Conservation (phyloP, 179 eudicot genomes). For the Beta macrorhiza region DNA sequence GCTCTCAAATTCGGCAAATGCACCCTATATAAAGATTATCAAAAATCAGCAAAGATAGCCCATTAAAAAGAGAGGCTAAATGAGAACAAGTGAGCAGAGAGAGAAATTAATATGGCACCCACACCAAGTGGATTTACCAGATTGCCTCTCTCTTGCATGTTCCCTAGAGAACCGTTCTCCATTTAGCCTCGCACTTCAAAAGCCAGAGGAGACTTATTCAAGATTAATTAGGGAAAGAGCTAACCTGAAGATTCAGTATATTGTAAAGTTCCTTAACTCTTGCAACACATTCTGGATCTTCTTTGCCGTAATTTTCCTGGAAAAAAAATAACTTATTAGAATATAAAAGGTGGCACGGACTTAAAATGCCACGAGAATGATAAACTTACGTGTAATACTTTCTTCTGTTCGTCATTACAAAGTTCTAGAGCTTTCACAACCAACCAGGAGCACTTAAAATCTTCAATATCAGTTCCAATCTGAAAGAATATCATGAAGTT, state of each 20-base stretch:
- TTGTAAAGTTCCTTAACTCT: constrained; percentile 67
- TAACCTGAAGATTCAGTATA: constrained; percentile 59
- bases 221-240: not conserved
- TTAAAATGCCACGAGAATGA: not conserved
- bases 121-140: no score
- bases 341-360: not conserved
- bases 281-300: constrained; percentile 52
- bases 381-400: constrained; percentile 48
- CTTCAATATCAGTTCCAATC: constrained; percentile 91
- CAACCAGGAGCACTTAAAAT: constrained; percentile 92
- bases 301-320: constrained; percentile 81
- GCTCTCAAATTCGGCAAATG: constrained; percentile 56
- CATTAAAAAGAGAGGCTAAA: not conserved
- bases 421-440: constrained; percentile 80
- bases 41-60: not conserved
- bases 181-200: no score
- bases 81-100: no score
- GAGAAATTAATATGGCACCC: no score
- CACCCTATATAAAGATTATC: constrained; percentile 37
- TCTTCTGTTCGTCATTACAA: constrained; percentile 72
- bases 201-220: not conserved
- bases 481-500: constrained; percentile 27
- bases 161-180: no score
- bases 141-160: no score
- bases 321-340: constrained; percentile 1